Evolutionary conservation across 352 stramenopile genomes (phyloP), one percentile per base, ranked within the genome.

Genomic region (Phytopythium delawarense): DNA sequence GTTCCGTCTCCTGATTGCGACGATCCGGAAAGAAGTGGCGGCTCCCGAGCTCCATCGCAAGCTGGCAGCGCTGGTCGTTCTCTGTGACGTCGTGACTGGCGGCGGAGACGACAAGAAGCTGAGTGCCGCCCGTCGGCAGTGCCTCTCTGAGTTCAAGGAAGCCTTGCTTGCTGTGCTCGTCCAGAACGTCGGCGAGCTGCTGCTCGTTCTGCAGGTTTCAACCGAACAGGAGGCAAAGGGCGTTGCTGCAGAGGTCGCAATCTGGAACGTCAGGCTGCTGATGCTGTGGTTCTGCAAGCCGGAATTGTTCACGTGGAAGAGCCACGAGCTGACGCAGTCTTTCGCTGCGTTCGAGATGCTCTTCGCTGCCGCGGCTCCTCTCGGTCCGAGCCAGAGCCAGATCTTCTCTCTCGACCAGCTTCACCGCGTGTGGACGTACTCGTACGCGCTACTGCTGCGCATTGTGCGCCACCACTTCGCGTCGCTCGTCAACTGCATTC

Each of bases 291-390:
- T 89, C 54, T 86, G 72, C 63, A 96, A 91, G 55, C 68, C 81
- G 0, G 87, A 94, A 58, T 64, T 92, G 23, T 95, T 94, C 60
- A 78, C 81, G 20, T 94, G 87, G 87, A 86, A 88, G 68, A 70
- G 67, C 0, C 67, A 84, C 30, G 84, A 96, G 60, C 65, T 96
- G 34, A 72, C 83, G n/a, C 74, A 88, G 25, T 63, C 88, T 30
- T 87, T 94, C 35, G 62, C 71, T 9, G 81, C 74, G 4, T 91
- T 96, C 56, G 76, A 89, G 62, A 76, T 84, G 28, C 58, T 96
- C 7, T 37, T 78, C 1, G 63, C 64, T 4, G 57, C 74, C 3
- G 62, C 76, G 0, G 61, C 74, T 50, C 71, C 82, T 51, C 60
- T 61, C 45, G 20, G 28, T 16, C 49, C 49, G 20, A 62, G 9